Evolutionary conservation across 108 stramenopile species (phyloP).

Genomic region (Conticribra guillardii): DNA sequence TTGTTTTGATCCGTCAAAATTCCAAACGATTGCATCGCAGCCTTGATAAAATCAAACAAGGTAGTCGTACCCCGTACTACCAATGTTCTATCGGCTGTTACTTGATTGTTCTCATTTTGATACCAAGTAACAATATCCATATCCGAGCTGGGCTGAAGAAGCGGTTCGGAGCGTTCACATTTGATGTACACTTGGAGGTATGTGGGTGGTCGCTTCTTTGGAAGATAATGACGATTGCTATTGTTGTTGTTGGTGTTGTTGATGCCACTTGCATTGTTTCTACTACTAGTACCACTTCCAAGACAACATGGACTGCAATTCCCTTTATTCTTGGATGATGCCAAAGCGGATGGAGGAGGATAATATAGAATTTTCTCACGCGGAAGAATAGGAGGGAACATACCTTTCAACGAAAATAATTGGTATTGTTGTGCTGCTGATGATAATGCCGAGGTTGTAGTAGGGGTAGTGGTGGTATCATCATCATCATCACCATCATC

Average conservation of each 20-base stretch:
- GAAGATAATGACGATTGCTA: neutral
- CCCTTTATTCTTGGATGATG: neutral
- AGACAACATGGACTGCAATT: conserved; percentile 16
- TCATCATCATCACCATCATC: neutral
- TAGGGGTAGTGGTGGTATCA: neutral
- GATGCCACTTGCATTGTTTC: too few species aligned
- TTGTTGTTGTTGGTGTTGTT: too few species aligned
- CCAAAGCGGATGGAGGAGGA: conserved; percentile 1
- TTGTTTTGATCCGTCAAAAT: conserved; percentile 4
- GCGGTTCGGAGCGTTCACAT: conserved; percentile 48
- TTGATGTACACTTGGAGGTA: conserved; percentile 47
- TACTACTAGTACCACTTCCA: neutral
- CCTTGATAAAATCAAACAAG: conserved; percentile 33
- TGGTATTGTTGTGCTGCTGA: conserved; percentile 21
- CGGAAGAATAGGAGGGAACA: conserved; percentile 32
- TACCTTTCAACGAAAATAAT: conserved; percentile 17
- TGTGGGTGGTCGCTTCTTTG: conserved; percentile 31
- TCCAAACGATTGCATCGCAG: conserved; percentile 28
- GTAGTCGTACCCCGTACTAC: conserved; percentile 42
- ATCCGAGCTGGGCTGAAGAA: conserved; percentile 20
- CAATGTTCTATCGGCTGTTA: conserved; percentile 43
- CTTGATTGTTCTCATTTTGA: conserved; percentile 25
- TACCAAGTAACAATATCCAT: conserved; percentile 48
- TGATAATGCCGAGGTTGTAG: neutral
- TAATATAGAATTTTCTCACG: conserved; percentile 23